Percentiles rank a stretch among this genome's conserved stretches.
These are phyloP conservation scores for Nyctanthes arbortristis DNA, from an alignment of 257 asterid genomes.

Conservation along the genomic window DNA sequence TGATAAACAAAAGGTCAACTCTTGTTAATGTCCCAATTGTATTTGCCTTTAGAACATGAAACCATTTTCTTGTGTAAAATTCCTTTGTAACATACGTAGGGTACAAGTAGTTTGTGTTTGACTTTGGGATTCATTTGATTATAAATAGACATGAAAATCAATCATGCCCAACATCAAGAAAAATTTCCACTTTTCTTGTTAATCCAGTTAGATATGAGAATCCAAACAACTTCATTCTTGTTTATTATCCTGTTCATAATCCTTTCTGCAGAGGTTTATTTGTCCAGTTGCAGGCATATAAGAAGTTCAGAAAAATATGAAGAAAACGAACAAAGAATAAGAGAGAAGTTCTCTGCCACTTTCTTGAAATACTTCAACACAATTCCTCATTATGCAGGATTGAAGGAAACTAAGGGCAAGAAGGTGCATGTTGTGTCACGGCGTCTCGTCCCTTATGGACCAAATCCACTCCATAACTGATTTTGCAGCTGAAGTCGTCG, in stretches of 20 bases:
- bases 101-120: slow-evolving; percentile 4
- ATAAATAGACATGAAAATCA: slow-evolving; percentile 1
- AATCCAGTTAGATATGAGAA: slow-evolving; percentile 16
- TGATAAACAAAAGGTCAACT: slow-evolving; percentile 5
- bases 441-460: slow-evolving; percentile 44
- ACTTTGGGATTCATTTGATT: slow-evolving; percentile 4
- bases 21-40: neutral
- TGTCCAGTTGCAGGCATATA: slow-evolving; percentile 27
- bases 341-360: slow-evolving; percentile 29
- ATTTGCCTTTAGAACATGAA: slow-evolving; percentile 9
- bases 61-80: slow-evolving; percentile 15
- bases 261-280: slow-evolving; percentile 7
- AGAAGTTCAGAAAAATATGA: neutral
- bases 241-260: slow-evolving; percentile 22
- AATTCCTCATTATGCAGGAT: slow-evolving; percentile 20
- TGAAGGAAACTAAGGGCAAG: slow-evolving; percentile 15
- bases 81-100: too few species aligned
- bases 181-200: neutral
- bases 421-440: slow-evolving; percentile 32
- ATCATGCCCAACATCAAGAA: neutral
- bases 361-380: slow-evolving; percentile 31
- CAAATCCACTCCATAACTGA: slow-evolving; percentile 52
- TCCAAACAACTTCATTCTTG: neutral
- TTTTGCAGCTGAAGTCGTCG: neutral
- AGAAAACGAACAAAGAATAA: slow-evolving; percentile 20